Evolutionary conservation across 2,329 filamentous ascomycete species (phyloP), one percentile per base, ranked within the genome.

Genomic region (Fusarium sp.): DNA sequence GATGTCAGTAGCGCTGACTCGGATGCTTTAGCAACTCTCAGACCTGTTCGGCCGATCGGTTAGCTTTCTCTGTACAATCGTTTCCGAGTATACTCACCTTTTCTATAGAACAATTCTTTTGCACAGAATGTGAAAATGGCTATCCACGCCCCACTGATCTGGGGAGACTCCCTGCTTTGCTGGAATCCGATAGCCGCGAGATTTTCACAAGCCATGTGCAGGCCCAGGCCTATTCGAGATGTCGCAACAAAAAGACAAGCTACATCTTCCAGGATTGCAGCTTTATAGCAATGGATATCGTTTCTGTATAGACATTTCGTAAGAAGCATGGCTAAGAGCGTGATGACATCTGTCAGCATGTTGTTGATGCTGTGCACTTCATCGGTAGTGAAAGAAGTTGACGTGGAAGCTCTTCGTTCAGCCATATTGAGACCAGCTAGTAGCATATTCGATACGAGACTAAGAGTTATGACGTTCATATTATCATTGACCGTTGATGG

Each of bases 251-350:
- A 30, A 2, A 30, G 3, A 8, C 13, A 12, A 8, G 3, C 0
- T 2, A 6, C 5, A 3, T n/a, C 18, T 4, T 11, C 18, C 34
- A 38, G 1, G 0, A n/a, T 3, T 7, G 3, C 2, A 7, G 4
- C 34, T 7, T 18, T 38, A 0, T 1, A 11, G 3, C 3, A 12
- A 38, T 34, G 1, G 0, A 3, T 9, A 1, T 6, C 2, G 2
- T 34, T 34, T 6, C 8, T 18, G 2, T 18, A 8, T 6, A 18
- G 32, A 6, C 0, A 9, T 9, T 9, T 0, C 3, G 5, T 18
- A 2, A 11, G 8, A 10, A 38, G 9, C 9, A 38, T 18, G 16
- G 2, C 9, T 18, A 18, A 1, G 16, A 38, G 32, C 2, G 9
- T n/a, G 34, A 38, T 38, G 5, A 4, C 1, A 11, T 38, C 34